Base-by-base conservation (phyloP, 1,139 yeast species). In the Protomyces macrosporus region DNA sequence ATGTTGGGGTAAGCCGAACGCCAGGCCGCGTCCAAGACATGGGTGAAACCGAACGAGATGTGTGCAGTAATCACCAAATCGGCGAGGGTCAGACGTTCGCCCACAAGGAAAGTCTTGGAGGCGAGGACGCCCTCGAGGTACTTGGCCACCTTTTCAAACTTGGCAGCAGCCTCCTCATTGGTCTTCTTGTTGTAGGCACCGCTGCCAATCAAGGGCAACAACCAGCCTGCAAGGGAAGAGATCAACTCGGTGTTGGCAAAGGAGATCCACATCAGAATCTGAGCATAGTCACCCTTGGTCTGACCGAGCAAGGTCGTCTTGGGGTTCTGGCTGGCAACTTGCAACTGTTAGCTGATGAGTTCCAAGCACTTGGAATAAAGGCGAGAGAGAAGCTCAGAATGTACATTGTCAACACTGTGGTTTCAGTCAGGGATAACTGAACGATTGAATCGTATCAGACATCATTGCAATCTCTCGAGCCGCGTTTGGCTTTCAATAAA, bases 371-470 rank as follows among this genome's bases (percentile, higher is more conserved):
- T 23, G 23, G 23, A 23, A 23, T 2, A 23, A 23, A 23, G 23
- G 23, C 23, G 23, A 23, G 23, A 23, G 23, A 42, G n/a, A 16
- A 6, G 50, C 65, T 82, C 84, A 82, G 85, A 79, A 69, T 75
- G 70, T 69, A 75, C 72, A 72, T 76, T 81, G 86, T 86, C 91
- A 89, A 86, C 91, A 86, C 82, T 75, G 74, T 57, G 82, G 48
- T 71, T 87, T 87, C 85, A 87, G 93, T 86, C 93, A 87, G 93
- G 93, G 93, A 87, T 87, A 87, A 87, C 91, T 86, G 90, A 84
- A 75, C 79, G 78, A 80, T 75, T 72, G 68, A 55, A 40, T 65
- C 63, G 52, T 59, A 53, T 66, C 68, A 67, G 64, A 65, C 65
- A 55, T 58, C 48, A 53, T 42, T 14, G 63, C 45, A 42, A 40